Evolutionary conservation across 2,329 filamentous ascomycete genomes (phyloP), one percentile per base, ranked within the genome.

Genomic region (Ophiostoma piceae): DNA sequence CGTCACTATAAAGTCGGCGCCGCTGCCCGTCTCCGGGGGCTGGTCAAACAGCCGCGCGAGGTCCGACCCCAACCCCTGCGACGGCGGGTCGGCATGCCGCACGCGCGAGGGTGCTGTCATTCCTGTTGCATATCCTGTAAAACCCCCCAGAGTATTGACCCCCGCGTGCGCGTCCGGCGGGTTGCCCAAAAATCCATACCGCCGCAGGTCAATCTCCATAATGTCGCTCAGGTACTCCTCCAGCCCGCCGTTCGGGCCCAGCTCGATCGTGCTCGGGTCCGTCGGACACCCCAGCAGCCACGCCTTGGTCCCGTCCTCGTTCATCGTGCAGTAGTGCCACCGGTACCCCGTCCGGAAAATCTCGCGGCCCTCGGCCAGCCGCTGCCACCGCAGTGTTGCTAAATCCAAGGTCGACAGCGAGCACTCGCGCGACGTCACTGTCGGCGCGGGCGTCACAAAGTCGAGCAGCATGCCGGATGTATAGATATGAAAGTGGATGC

Each of bases 311-410:
- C 94, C 94, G 75, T 96, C 92, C 72, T 95, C 90, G 77, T 97
- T 96, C 80, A 97, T 91, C 2, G 93, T 96, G 78, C 95, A 98
- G 77, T 99, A 99, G 78, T 98, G 94, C 95, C 95, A 99, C 71
- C 94, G 88, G 78, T 95, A 98, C n/a, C 91, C 92, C 0, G 88
- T 83, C 74, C 91, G 91, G 80, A 97, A 99, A 43, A 99, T 90
- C 77, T 99, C 95, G 67, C 92, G 90, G 3, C 95, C 95, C 76
- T 97, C 94, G 1, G 94, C 95, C 22, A 99, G 84, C 77, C 94
- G 96, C 79, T 97, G 93, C 95, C 95, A 99, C 66, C 94, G 89
- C 67, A 98, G 81, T 0, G 91, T 90, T 71, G 91, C 90, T 12
- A 99, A 83, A 75, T 99, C 95, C 35, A 99, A 82, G 3, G 93